Conservation (phyloP, 2,329 filamentous ascomycete species). For the Magnaporthiopsis poae region DNA sequence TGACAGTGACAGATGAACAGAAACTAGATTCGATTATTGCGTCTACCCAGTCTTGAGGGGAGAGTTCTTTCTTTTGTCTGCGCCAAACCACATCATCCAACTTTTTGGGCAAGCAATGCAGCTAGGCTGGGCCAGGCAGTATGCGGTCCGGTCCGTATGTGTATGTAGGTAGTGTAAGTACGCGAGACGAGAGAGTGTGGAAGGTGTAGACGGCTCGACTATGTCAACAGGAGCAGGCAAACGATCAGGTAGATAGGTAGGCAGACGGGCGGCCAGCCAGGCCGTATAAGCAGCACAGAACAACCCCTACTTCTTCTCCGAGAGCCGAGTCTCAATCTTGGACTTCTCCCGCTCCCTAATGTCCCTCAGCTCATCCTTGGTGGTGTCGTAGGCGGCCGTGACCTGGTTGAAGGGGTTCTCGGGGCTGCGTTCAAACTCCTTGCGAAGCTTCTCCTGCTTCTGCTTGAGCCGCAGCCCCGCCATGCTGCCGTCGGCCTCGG, state of each 20-base stretch:
- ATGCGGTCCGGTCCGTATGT: no score
- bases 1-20: no score
- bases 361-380: conserved; percentile 62
- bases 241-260: background rate
- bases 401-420: conserved; percentile 95
- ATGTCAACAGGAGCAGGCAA: background rate
- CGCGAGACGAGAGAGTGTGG: background rate
- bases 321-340: conserved; percentile 66
- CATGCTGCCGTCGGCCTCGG: conserved; percentile 67
- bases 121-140: no score
- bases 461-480: conserved; percentile 71
- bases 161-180: background rate
- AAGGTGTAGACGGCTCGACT: background rate
- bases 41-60: no score
- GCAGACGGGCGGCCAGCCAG: background rate
- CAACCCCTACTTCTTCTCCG: conserved; percentile 15
- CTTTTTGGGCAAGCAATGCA: no score
- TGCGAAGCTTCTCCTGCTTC: conserved; percentile 70
- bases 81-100: no score
- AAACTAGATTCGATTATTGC: no score
- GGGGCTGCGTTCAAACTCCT: conserved; percentile 89
- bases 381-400: conserved; percentile 64
- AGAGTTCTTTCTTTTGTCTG: no score
- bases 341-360: conserved; percentile 56
- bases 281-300: background rate